These are phyloP conservation scores for Neurospora intermedia DNA, from an alignment of 495 filamentous ascomycete genomes.

Conservation along the genomic window DNA sequence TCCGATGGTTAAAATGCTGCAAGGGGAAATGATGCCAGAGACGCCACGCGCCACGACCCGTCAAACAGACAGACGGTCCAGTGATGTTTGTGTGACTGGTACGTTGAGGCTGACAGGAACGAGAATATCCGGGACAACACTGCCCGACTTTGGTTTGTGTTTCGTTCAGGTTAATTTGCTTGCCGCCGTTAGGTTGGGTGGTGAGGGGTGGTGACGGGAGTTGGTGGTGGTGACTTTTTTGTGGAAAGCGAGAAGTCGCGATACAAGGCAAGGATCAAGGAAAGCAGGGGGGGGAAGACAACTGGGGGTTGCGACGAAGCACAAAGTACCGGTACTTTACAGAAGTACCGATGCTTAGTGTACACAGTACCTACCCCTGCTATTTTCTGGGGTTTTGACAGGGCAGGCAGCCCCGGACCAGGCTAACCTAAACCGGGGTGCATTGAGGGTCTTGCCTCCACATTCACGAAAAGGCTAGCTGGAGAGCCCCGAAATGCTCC, in stretches of 20 bases:
- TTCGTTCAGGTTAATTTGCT: not conserved
- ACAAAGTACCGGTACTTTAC: not conserved
- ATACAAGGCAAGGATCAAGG: not conserved
- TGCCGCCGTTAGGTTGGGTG: not conserved
- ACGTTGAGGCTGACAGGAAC: not conserved
- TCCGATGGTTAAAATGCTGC: not conserved
- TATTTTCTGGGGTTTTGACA: not conserved
- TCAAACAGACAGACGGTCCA: not conserved
- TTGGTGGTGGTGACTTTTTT: not conserved
- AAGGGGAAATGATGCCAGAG: not conserved
- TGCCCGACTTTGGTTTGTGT: not conserved
- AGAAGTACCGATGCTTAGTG: not conserved
- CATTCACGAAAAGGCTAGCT: too few species aligned
- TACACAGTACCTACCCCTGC: not conserved
- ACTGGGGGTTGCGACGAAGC: not conserved
- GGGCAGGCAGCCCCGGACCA: not conserved
- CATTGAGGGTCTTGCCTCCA: not conserved
- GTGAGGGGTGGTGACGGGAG: not conserved
- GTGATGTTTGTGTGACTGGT: not conserved
- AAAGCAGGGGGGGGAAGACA: not conserved
- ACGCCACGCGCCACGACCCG: not conserved
- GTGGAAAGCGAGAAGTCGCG: not conserved
- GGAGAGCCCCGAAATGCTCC: too few species aligned
- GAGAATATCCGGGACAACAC: not conserved
- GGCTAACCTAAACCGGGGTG: not conserved